Conservation (phyloP, 441 rosid species). For the Populus hybrid region DNA sequence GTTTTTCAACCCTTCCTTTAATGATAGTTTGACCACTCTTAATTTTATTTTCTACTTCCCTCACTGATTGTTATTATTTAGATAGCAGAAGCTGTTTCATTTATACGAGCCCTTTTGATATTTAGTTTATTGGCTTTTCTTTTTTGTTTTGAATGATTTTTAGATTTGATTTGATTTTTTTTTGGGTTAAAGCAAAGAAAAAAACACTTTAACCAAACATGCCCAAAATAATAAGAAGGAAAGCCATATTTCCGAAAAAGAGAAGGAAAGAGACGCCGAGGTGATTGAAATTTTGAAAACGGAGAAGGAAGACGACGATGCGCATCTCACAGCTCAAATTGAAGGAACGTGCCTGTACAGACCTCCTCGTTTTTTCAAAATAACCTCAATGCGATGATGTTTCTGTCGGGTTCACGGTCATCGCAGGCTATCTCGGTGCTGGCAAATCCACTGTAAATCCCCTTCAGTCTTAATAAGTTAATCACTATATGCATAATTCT, state of each 20-base stretch:
- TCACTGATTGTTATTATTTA: too few species aligned
- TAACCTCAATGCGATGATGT: conserved; percentile 26
- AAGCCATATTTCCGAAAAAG: too few species aligned
- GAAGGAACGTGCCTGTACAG: conserved; percentile 11
- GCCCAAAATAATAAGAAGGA: not conserved
- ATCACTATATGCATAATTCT: not conserved
- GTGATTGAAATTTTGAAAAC: conserved; percentile 24
- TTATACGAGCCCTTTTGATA: too few species aligned
- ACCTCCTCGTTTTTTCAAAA: not conserved
- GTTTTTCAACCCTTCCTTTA: too few species aligned
- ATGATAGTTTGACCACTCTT: too few species aligned
- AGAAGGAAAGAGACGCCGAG: not conserved
- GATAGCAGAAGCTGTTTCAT: too few species aligned
- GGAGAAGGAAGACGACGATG: conserved; percentile 65
- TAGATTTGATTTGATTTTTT: too few species aligned
- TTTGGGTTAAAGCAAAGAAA: too few species aligned
- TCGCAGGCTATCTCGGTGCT: conserved; percentile 95
- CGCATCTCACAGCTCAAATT: conserved; percentile 67
- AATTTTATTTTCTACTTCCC: too few species aligned
- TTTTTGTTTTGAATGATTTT: too few species aligned
- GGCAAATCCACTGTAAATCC: conserved; percentile 84
- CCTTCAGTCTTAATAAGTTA: not conserved
- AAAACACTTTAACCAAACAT: not conserved
- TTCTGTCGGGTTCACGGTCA: conserved; percentile 75
- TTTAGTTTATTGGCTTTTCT: too few species aligned